These are phyloP conservation scores for Apostasia shenzhenica DNA, from an alignment of 106 monocot genomes.

Conservation along the genomic window DNA sequence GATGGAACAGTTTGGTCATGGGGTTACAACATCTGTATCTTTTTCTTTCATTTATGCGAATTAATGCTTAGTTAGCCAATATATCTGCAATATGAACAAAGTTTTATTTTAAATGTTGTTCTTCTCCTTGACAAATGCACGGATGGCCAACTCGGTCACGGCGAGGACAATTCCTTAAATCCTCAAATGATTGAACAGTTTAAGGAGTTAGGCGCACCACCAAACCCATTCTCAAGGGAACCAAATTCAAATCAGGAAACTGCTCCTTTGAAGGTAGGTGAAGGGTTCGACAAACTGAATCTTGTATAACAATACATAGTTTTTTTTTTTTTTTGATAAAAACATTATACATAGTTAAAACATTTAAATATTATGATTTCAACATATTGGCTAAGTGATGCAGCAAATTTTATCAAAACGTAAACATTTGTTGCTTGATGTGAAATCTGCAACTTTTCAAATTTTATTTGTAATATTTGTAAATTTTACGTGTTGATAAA, in stretches of 20 bases:
- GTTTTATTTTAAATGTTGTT: neutral
- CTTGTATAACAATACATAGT: too few species aligned
- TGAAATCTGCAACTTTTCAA: too few species aligned
- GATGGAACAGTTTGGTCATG: slow-evolving; percentile 90
- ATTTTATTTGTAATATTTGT: too few species aligned
- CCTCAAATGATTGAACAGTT: slow-evolving; percentile 51
- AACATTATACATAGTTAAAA: too few species aligned
- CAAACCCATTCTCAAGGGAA: slow-evolving; percentile 26
- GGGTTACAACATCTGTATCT: slow-evolving; percentile 92
- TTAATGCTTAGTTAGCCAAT: neutral
- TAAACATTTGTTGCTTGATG: too few species aligned
- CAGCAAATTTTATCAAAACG: too few species aligned
- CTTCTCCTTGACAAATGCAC: slow-evolving; percentile 46
- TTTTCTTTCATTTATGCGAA: slow-evolving; percentile 1
- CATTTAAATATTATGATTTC: too few species aligned
- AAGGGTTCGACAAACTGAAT: too few species aligned
- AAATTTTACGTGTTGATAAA: too few species aligned
- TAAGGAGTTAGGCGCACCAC: slow-evolving; percentile 40
- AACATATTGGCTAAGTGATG: too few species aligned
- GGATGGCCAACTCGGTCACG: slow-evolving; percentile 77
- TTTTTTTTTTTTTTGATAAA: too few species aligned
- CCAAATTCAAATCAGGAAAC: neutral
- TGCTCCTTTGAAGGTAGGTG: slow-evolving; percentile 42
- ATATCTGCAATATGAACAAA: too few species aligned
- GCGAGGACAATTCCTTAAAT: slow-evolving; percentile 44